Evolutionary conservation across 202 grass and related monocot genomes (phyloP), one percentile per base, ranked within the genome.

Genomic region (Saccharum hybrid): DNA sequence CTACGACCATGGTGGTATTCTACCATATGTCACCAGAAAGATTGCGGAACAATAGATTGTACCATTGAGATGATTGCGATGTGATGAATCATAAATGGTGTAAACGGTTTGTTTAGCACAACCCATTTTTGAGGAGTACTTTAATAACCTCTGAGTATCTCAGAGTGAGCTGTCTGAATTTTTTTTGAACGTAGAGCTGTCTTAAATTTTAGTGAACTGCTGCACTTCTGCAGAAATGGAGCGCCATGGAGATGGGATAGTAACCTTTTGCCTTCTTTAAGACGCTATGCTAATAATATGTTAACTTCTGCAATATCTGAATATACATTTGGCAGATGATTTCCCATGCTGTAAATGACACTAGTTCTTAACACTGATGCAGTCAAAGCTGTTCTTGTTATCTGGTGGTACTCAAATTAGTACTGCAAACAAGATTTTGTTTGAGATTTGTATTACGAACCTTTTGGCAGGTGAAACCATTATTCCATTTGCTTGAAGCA

Each of bases 1-100:
- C 82, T 98, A 93, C 78, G 84, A 94, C 56, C 79, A 98, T 15
- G 96, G 96, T 28, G 96, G 96, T 22, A 98, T 98, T 87, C 86
- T 98, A 28, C 96, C 96, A 23, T 98, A 84, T 77, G 96, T 96
- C 30, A 91, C 90, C 73, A 83, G 96, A 30, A 93, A 94, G 81
- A 82, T 76, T 4, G 84, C 86, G 1, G 68, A 94, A 49, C 80
- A 93, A 67, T 97, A 97, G 87, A 33, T 70, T 65, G 63, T 37
- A 37, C 49, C 34, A 18, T 54, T 23, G 67, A 77, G 75, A 78
- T 79, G 57, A 82, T 73, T 82, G 45, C 52, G 73, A 84, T 59
- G 71, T 72, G 45, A 43, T 38, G 12, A 90, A 57, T 68, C 82
- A 59, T 82, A 54, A 74, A 74, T 82, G 66, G 63, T 91, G 85